Evolutionary conservation across 768 basidiomycete genomes (phyloP).

Genomic region (Hericium alpestre): DNA sequence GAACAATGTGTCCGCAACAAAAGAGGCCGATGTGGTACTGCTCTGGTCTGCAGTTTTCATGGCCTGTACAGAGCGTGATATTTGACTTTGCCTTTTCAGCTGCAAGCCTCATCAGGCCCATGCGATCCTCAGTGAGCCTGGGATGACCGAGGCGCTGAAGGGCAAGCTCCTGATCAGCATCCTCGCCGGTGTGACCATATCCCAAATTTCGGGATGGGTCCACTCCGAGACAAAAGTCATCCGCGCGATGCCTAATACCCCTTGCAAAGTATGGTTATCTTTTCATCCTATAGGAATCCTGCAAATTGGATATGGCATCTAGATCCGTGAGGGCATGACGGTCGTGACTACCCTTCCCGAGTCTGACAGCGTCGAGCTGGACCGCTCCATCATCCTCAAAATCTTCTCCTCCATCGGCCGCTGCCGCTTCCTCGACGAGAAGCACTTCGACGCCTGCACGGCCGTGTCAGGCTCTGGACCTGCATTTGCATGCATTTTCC

Average conservation of each 20-base stretch:
- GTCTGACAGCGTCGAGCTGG: slow-evolving; percentile 40
- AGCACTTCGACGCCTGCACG: slow-evolving; percentile 97
- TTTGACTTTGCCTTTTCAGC: slow-evolving; percentile 28
- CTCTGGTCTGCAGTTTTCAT: slow-evolving; percentile 53
- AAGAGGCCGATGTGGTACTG: slow-evolving; percentile 73
- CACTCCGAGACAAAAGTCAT: slow-evolving; percentile 71
- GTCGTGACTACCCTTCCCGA: slow-evolving; percentile 68
- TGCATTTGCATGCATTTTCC: slow-evolving; percentile 90
- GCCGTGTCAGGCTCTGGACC: slow-evolving; percentile 94
- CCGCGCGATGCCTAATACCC: slow-evolving; percentile 97
- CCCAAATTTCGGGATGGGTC: slow-evolving; percentile 70
- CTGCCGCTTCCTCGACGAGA: slow-evolving; percentile 94
- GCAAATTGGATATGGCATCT: not conserved
- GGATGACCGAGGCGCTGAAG: slow-evolving; percentile 73
- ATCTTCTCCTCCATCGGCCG: slow-evolving; percentile 97
- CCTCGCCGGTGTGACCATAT: slow-evolving; percentile 89
- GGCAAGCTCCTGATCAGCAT: slow-evolving; percentile 94
- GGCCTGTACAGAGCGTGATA: not conserved
- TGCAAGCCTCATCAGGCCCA: slow-evolving; percentile 90
- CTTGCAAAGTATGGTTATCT: slow-evolving; percentile 63
- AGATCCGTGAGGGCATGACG: slow-evolving; percentile 99
- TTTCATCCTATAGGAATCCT: not conserved
- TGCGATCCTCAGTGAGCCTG: slow-evolving; percentile 57
- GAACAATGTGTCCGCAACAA: slow-evolving; percentile 62
- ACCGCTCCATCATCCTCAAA: slow-evolving; percentile 69